These are phyloP conservation scores for Friedmanniomyces endolithicus DNA, from an alignment of 495 filamentous ascomycete species.

Conservation along the genomic window DNA sequence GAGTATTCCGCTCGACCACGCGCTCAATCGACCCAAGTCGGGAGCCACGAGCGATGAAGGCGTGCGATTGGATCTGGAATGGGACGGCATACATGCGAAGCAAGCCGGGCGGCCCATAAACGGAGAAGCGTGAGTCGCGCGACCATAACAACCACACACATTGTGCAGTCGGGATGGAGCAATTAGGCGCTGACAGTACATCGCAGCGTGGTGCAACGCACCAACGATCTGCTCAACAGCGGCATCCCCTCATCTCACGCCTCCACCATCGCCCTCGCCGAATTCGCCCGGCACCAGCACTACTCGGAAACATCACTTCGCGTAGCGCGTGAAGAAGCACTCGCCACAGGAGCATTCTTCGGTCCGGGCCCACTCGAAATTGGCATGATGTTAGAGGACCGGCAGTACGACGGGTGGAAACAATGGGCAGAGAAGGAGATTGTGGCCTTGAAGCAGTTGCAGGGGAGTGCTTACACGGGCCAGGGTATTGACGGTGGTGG, in stretches of 20 bases:
- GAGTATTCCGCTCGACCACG: conserved; percentile 37
- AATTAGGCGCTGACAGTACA: background rate
- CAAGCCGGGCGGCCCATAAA: conserved; percentile 70
- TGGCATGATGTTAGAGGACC: conserved; percentile 71
- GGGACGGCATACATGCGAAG: conserved; percentile 17
- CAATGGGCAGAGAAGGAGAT: conserved; percentile 54
- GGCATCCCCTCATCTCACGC: conserved; percentile 36
- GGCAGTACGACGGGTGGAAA: conserved; percentile 68
- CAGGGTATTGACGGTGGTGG: conserved; percentile 21
- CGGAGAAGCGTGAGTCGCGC: conserved; percentile 43
- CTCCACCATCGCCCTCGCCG: conserved; percentile 79
- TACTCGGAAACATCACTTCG: conserved; percentile 71
- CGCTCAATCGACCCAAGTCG: conserved; percentile 1
- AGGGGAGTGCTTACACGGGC: conserved; percentile 39
- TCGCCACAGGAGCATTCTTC: conserved; percentile 73
- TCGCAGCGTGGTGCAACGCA: conserved; percentile 79
- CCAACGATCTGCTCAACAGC: conserved; percentile 43
- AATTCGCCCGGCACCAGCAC: conserved; percentile 79
- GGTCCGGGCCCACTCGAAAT: conserved; percentile 60
- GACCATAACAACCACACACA: too few species aligned
- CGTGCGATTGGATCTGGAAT: background rate
- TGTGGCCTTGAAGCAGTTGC: conserved; percentile 33
- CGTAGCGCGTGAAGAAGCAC: conserved; percentile 79
- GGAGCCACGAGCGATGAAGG: background rate
- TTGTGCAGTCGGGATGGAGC: too few species aligned